Evolutionary conservation across 495 filamentous ascomycete genomes (phyloP).

Genomic region (Mytilinidion resinicola): DNA sequence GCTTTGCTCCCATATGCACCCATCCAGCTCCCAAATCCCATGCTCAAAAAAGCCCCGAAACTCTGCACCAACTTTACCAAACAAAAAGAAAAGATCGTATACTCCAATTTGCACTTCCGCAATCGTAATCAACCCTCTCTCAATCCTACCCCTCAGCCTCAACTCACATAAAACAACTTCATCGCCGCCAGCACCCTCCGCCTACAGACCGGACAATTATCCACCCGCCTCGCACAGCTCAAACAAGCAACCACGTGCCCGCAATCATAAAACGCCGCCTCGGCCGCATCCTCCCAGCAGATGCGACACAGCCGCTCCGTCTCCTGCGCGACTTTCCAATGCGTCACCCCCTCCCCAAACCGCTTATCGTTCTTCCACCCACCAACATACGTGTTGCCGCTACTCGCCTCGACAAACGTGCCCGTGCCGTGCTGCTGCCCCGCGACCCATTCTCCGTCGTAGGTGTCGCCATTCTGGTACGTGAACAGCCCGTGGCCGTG

Average conservation of each 20-base stretch:
- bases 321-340: conserved; percentile 58
- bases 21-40: no score
- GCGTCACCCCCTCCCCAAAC: conserved; percentile 57
- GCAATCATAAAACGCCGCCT: conserved; percentile 59
- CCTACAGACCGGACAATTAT: conserved; percentile 59
- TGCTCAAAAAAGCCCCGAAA: no score
- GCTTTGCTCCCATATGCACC: no score
- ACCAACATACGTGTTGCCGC: conserved; percentile 58
- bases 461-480: conserved; percentile 57
- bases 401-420: conserved; percentile 50
- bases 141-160: no score
- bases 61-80: no score
- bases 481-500: conserved; percentile 50
- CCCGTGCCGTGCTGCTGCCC: conserved; percentile 55
- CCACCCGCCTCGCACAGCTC: conserved; percentile 56
- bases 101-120: no score
- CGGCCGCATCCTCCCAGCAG: conserved; percentile 57
- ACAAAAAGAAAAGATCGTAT: no score
- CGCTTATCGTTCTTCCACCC: conserved; percentile 58
- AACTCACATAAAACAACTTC: conserved; percentile 44
- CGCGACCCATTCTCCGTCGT: conserved; percentile 53
- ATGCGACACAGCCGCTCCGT: conserved; percentile 58
- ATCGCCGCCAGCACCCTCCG: conserved; percentile 53
- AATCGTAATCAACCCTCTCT: no score
- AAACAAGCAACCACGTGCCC: conserved; percentile 61